Conservation (phyloP, 768 basidiomycete genomes). For the Pisolithus sp. region DNA sequence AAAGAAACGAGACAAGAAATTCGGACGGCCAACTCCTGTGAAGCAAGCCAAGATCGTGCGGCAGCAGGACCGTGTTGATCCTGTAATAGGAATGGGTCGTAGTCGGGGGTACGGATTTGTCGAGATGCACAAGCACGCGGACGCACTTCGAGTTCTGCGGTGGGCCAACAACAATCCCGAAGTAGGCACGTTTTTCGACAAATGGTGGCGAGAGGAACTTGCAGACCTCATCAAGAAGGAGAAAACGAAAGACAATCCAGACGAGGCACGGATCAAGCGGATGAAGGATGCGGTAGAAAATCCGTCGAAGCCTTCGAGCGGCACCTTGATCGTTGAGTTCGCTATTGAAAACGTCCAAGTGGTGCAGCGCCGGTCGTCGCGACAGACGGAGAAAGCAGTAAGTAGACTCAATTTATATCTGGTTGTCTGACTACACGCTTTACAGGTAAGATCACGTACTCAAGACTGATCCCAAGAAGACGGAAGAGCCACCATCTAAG, state of each 20-base stretch:
- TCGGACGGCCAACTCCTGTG: conserved; percentile 43
- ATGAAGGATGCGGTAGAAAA: conserved; percentile 49
- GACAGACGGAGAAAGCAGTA: conserved; percentile 35
- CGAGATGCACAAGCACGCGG: conserved; percentile 81
- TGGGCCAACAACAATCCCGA: conserved; percentile 91
- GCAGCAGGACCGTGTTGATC: conserved; percentile 82
- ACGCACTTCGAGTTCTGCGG: conserved; percentile 84
- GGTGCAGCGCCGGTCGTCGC: conserved; percentile 64
- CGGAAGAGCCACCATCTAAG: conserved; percentile 34
- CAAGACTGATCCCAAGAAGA: conserved; percentile 5
- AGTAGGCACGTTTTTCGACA: conserved; percentile 55
- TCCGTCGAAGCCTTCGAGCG: conserved; percentile 33
- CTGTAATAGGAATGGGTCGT: conserved; percentile 77
- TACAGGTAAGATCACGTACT: conserved; percentile 7
- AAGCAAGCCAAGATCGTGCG: conserved; percentile 92
- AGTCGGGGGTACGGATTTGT: conserved; percentile 96
- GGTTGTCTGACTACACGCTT: not conserved
- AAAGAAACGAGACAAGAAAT: conserved; percentile 18
- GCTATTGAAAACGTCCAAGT: conserved; percentile 94
- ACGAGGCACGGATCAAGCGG: conserved; percentile 49
- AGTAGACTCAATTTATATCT: not conserved
- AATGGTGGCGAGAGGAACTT: conserved; percentile 83
- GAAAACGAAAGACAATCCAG: conserved; percentile 40
- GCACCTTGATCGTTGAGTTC: conserved; percentile 84
- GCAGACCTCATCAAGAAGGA: conserved; percentile 52